Conservation (phyloP, 2,329 filamentous ascomycete genomes). For the Colletotrichum siamense region DNA sequence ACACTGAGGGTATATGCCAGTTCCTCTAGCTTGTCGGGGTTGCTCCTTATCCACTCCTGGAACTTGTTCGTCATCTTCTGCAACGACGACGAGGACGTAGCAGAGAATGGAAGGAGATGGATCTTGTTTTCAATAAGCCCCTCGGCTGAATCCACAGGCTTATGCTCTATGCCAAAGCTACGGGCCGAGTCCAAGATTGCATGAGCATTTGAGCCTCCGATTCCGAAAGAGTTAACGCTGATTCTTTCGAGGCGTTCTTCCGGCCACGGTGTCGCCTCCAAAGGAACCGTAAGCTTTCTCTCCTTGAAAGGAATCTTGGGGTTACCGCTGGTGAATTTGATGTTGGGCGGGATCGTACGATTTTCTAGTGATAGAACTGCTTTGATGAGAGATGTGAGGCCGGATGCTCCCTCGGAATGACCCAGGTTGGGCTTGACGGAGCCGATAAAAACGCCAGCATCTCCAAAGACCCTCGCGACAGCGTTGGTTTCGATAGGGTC, state of each 20-base stretch:
- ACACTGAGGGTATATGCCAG: conserved; percentile 34
- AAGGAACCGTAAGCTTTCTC: conserved; percentile 34
- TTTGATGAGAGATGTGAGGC: conserved; percentile 49
- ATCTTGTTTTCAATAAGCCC: not conserved
- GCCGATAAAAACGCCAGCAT: conserved; percentile 28
- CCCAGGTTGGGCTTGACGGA: conserved; percentile 41
- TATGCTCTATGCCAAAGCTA: not conserved
- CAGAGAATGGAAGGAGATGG: not conserved
- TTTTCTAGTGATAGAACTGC: conserved; percentile 43
- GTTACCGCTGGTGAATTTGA: conserved; percentile 36
- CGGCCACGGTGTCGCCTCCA: not conserved
- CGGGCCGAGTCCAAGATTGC: not conserved
- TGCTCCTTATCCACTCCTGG: conserved; percentile 21
- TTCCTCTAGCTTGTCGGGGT: conserved; percentile 21
- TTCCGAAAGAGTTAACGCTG: conserved; percentile 42
- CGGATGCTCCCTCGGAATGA: conserved; percentile 48
- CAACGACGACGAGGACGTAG: not conserved
- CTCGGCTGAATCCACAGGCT: not conserved
- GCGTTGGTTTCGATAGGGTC: conserved; percentile 49
- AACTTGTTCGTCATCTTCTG: not conserved
- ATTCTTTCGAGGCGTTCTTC: conserved; percentile 30
- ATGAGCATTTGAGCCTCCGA: conserved; percentile 41
- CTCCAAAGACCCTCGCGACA: conserved; percentile 32
- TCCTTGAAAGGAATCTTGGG: conserved; percentile 18
- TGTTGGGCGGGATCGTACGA: conserved; percentile 40